Conservation (phyloP, 163 green algal species). For the Coccomyxa subellipsoidea region DNA sequence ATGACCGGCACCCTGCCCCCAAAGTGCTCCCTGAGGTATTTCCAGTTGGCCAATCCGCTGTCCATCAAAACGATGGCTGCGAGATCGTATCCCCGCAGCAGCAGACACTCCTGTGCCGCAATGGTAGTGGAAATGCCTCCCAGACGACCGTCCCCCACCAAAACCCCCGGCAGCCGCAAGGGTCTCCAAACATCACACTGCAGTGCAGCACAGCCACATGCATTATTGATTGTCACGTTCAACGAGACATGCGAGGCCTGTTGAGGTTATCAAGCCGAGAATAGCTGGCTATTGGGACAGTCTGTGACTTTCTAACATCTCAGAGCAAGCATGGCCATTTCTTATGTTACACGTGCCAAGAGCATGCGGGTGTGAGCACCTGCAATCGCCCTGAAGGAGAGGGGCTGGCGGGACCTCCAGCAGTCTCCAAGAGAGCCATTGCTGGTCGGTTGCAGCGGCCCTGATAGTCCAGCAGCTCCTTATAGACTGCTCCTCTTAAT, state of each 20-base stretch:
- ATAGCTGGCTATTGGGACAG: no score
- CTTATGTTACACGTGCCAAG: not conserved
- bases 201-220: conserved; percentile 1
- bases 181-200: conserved; percentile 76
- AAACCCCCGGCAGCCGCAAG: conserved; percentile 76
- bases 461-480: conserved; percentile 24
- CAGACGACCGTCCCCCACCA: conserved; percentile 86
- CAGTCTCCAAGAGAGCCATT: conserved; percentile 86
- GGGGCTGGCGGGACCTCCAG: conserved; percentile 84
- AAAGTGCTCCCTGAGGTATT: conserved; percentile 6
- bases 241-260: no score
- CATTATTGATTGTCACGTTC: no score
- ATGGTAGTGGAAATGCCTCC: conserved; percentile 92
- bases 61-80: conserved; percentile 54
- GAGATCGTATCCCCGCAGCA: conserved; percentile 68
- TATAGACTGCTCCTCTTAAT: conserved; percentile 8
- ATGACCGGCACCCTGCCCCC: not conserved
- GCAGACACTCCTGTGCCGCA: conserved; percentile 69
- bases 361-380: conserved; percentile 31
- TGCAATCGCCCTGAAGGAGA: conserved; percentile 77
- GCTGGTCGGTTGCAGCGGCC: not conserved
- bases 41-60: not conserved
- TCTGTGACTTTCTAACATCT: no score
- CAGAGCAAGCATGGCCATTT: not conserved
- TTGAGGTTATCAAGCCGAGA: no score